Percentiles rank a stretch among this genome's conserved stretches.
Evolutionary conservation across 106 monocot genomes (phyloP).

Genomic region (Allium sativum): DNA sequence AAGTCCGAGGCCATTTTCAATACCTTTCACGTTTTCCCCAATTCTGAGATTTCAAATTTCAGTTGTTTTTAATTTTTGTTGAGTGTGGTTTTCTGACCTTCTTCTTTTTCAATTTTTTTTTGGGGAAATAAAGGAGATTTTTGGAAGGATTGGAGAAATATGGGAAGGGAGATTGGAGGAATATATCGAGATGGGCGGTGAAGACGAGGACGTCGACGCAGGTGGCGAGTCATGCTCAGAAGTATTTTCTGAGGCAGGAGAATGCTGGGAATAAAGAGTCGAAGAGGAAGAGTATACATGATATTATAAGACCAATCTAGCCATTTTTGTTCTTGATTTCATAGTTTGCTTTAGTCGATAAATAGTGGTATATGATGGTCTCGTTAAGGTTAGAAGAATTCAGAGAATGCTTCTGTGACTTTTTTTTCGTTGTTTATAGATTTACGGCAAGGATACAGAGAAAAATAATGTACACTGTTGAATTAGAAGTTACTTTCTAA

Average conservation of each 20-base stretch:
- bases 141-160: conserved; percentile 31
- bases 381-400: no score
- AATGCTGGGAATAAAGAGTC: conserved; percentile 16
- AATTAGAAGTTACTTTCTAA: no score
- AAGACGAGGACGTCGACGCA: conserved; percentile 48
- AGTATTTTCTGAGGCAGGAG: conserved; percentile 36
- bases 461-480: no score
- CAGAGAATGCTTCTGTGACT: no score
- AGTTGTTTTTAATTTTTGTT: background rate
- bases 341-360: no score
- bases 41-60: background rate
- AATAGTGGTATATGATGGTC: no score
- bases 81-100: background rate
- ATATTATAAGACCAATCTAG: conserved; percentile 17
- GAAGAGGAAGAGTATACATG: conserved; percentile 58
- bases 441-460: no score
- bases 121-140: conserved; percentile 19
- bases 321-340: no score
- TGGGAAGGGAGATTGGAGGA: conserved; percentile 59
- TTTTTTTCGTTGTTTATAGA: no score
- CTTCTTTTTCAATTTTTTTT: background rate
- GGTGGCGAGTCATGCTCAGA: conserved; percentile 57
- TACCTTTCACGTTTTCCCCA: no score
- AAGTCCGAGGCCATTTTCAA: background rate
- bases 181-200: conserved; percentile 44